Percentiles rank a stretch among this genome's conserved stretches.
Evolutionary conservation across 1,284 basidiomycete genomes (phyloP).

Genomic region (Porodaedalea pini): DNA sequence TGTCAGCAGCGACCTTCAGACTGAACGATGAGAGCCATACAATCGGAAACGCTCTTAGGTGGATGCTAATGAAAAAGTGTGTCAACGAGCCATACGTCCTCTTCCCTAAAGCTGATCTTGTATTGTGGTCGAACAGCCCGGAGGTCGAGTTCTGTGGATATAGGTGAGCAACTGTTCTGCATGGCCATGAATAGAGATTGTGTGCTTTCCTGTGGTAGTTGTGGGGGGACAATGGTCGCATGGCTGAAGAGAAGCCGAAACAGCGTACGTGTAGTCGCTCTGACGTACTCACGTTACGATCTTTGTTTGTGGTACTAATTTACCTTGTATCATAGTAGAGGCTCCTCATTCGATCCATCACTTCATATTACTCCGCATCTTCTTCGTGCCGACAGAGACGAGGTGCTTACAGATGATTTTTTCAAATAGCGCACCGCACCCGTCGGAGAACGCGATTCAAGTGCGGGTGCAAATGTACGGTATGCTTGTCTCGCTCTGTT

Average conservation of each 20-base stretch:
- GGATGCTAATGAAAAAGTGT: conserved; percentile 99
- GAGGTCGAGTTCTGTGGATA: conserved; percentile 99
- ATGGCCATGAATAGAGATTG: not conserved
- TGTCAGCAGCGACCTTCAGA: conserved; percentile 89
- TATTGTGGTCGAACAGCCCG: conserved; percentile 55
- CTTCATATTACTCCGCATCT: not conserved
- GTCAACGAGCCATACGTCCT: conserved; percentile 25
- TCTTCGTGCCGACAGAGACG: too few relatives aligned
- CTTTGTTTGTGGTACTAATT: not conserved
- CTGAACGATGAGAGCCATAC: conserved; percentile 95
- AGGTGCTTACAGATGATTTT: too few relatives aligned
- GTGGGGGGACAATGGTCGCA: not conserved
- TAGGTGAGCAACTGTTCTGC: conserved; percentile 56
- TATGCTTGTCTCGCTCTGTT: conserved; percentile 43
- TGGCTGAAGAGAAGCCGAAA: too few relatives aligned
- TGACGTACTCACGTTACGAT: too few relatives aligned
- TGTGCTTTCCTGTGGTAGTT: not conserved
- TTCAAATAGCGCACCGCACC: conserved; percentile 84
- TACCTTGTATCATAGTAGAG: conserved; percentile 21
- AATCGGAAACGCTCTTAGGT: conserved; percentile 89
- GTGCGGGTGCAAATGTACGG: conserved; percentile 98
- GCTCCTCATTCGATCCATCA: too few relatives aligned
- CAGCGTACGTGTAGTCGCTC: too few relatives aligned
- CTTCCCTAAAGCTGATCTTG: conserved; percentile 11
- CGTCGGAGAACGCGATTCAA: conserved; percentile 94